phyloP scores from a whole-genome alignment of 768 basidiomycete species.

The Suillus placidus region DNA sequence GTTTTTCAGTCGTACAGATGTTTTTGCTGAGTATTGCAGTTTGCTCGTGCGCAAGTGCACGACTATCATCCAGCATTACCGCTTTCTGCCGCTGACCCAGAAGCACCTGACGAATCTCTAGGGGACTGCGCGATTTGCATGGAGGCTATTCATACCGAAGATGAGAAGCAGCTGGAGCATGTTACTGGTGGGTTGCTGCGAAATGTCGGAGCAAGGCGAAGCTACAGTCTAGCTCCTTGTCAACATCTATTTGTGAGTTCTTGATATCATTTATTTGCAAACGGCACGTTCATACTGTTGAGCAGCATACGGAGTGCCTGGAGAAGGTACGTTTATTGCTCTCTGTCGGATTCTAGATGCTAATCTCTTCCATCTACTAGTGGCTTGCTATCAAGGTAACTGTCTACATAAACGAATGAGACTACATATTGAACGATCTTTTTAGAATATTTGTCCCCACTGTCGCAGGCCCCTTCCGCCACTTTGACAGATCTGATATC shows the following conservation, averaged over 20 bases:
- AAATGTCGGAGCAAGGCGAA: slow-evolving; percentile 49
- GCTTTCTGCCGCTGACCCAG: slow-evolving; percentile 56
- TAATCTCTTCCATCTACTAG: slow-evolving; percentile 29
- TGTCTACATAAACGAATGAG: slow-evolving; percentile 1
- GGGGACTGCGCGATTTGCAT: slow-evolving; percentile 95
- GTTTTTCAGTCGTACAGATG: background rate
- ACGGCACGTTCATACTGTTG: background rate
- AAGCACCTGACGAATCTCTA: slow-evolving; percentile 72
- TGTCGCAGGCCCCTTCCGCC: slow-evolving; percentile 85
- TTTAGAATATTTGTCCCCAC: slow-evolving; percentile 88
- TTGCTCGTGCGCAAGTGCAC: slow-evolving; percentile 61
- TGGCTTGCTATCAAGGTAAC: slow-evolving; percentile 78
- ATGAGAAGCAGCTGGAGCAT: slow-evolving; percentile 39
- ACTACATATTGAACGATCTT: background rate
- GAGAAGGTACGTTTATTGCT: slow-evolving; percentile 57
- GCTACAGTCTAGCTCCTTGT: slow-evolving; percentile 87
- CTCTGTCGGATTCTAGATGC: slow-evolving; percentile 16
- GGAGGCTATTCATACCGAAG: slow-evolving; percentile 73
- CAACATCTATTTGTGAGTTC: slow-evolving; percentile 80
- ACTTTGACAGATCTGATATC: slow-evolving; percentile 43
- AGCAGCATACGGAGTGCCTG: slow-evolving; percentile 83
- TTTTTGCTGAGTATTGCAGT: slow-evolving; percentile 41
- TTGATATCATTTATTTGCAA: slow-evolving; percentile 7
- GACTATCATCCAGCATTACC: slow-evolving; percentile 87
- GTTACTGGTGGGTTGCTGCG: slow-evolving; percentile 42